phyloP scores from a whole-genome alignment of 192 early-diverging fungal species.

The Coemansia sp. region DNA sequence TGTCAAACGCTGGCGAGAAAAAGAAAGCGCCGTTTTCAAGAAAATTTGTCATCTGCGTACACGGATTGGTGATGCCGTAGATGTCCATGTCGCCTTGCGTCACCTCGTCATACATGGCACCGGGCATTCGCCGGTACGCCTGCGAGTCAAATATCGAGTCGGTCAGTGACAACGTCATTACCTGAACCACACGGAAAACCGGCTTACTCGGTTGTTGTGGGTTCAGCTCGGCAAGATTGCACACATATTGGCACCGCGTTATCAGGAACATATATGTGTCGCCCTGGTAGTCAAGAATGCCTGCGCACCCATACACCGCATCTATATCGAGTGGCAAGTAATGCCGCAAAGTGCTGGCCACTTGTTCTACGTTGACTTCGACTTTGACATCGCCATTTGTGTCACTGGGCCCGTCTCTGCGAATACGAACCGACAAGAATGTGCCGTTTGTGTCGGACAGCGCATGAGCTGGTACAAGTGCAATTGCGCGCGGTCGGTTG shows the following conservation, averaged over 20 bases:
- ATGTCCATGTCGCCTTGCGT: conserved; percentile 42
- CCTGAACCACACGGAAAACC: conserved; percentile 67
- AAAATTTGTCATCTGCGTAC: conserved; percentile 70
- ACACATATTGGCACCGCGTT: conserved; percentile 64
- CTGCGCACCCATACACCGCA: conserved; percentile 48
- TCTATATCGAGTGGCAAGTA: conserved; percentile 48
- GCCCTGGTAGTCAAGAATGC: conserved; percentile 52
- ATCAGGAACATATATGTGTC: conserved; percentile 72
- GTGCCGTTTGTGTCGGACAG: conserved; percentile 38
- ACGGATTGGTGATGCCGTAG: conserved; percentile 68
- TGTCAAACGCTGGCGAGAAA: conserved; percentile 85
- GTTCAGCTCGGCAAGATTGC: conserved; percentile 61
- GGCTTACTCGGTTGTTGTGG: conserved; percentile 37
- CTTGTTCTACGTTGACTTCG: conserved; percentile 21
- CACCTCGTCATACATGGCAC: conserved; percentile 43
- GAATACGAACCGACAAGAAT: conserved; percentile 21
- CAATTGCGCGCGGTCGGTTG: conserved; percentile 59
- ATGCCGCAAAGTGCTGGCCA: conserved; percentile 19
- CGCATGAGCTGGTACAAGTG: conserved; percentile 60
- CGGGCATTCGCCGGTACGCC: conserved; percentile 36
- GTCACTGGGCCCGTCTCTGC: conserved; percentile 5
- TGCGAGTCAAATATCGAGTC: conserved; percentile 68
- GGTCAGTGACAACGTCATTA: conserved; percentile 77
- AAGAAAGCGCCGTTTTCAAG: conserved; percentile 89
- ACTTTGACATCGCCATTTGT: conserved; percentile 10